Base-by-base conservation (phyloP, 768 basidiomycete species). In the Macrolepiota dolichaula region DNA sequence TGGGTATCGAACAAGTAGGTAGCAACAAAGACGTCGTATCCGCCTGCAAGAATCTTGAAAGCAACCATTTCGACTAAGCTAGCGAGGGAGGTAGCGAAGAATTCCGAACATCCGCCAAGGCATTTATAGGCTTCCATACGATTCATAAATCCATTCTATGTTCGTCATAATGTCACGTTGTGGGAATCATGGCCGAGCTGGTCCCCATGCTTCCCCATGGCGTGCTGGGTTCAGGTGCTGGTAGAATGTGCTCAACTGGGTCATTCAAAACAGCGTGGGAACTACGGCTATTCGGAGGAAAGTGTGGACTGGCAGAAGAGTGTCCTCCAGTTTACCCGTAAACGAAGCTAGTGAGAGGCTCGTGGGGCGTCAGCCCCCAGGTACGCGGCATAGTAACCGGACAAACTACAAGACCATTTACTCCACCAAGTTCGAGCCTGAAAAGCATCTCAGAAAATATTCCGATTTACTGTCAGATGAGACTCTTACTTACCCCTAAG, bases 21-120 rank as follows among this genome's bases (percentile, higher is more conserved):
- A 19, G 65, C 62, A 17, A 65, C 46, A 40, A 65, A 65, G 11
- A 53, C 50, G 12, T 57, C 56, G 29, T 63, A 65, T 47, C 62
- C 65, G n/a, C 62, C 65, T 12, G 65, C 62, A 40, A 65, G 62
- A 10, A 65, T 63, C 24, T 54, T 57, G 55, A 63, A 63, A 38
- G 65, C 42, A 11, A 62, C 62, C 65, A 63, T 65, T 37, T 12
- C 19, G 11, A 10, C 25, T 11, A 27, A 17, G 32, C 19, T 44
- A 24, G 25, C 12, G 13, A 24, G 47, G 15, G 47, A 10, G 47
- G 19, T 17, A 3, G 25, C 47, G 24, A 27, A 13, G 25, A 24
- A 13, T 19, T 24, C 12, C 22, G 12, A 24, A 24, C 47, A 3
- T n/a, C n/a, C n/a, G n/a, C 25, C 12, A 22, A 0, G 11, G 19